Conservation (phyloP, 2,329 filamentous ascomycete genomes). For the Diplocarpon rosae region DNA sequence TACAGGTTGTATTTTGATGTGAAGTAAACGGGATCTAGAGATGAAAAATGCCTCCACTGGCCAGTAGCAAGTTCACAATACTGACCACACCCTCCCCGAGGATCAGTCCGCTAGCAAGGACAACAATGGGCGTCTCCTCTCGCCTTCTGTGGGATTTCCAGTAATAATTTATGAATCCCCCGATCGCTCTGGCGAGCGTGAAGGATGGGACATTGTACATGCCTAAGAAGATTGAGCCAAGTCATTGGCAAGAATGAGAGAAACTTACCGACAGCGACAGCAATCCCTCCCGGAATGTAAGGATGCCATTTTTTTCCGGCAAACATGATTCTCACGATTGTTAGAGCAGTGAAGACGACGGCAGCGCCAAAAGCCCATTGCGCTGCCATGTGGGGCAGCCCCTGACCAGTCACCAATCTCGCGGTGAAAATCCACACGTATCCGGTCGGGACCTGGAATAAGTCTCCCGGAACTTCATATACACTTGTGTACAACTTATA, state of each 20-base stretch:
- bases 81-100: constrained; percentile 86
- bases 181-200: constrained; percentile 76
- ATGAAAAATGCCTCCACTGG: constrained; percentile 67
- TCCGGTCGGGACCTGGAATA: constrained; percentile 89
- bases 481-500: constrained; percentile 87
- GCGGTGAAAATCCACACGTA: constrained; percentile 98
- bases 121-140: constrained; percentile 67
- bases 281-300: constrained; percentile 83
- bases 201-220: constrained; percentile 99
- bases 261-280: constrained; percentile 73
- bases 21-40: constrained; percentile 28
- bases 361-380: constrained; percentile 72
- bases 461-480: constrained; percentile 75
- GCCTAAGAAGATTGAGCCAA: constrained; percentile 35
- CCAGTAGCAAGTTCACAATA: constrained; percentile 77
- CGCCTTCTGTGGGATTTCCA: constrained; percentile 49
- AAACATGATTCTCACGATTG: constrained; percentile 52
- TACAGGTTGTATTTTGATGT: neutral
- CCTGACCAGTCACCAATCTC: constrained; percentile 80
- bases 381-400: constrained; percentile 71
- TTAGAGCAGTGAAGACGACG: constrained; percentile 59
- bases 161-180: constrained; percentile 67
- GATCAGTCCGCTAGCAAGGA: constrained; percentile 84
- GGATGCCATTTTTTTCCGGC: constrained; percentile 52
- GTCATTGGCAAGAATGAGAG: constrained; percentile 1